Conservation (phyloP, 2,329 filamentous ascomycete species). For the Dactylellina sp. region DNA sequence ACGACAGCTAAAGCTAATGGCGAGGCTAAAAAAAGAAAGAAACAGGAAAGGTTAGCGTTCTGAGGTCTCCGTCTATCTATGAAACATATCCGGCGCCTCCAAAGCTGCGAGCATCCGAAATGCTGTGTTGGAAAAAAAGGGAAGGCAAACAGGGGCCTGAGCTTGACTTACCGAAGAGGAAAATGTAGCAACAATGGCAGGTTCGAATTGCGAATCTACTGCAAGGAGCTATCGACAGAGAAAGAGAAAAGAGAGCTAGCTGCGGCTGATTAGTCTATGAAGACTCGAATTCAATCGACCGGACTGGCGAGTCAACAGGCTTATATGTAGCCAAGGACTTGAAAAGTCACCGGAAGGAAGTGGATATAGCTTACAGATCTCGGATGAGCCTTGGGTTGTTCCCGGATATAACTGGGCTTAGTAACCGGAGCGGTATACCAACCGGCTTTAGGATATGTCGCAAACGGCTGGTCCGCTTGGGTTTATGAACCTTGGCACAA, state of each 20-base stretch:
- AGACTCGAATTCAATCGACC: constrained; percentile 8
- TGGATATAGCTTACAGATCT: constrained; percentile 57
- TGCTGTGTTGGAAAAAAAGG: constrained; percentile 37
- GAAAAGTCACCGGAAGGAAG: constrained; percentile 46
- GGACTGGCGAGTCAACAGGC: constrained; percentile 10
- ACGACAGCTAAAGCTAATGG: constrained; percentile 8
- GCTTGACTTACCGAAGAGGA: constrained; percentile 43
- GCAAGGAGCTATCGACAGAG: constrained; percentile 2
- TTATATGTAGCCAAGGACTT: constrained; percentile 33
- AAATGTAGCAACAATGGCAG: constrained; percentile 14
- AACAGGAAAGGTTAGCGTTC: constrained; percentile 8
- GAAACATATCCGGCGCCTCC: constrained; percentile 12
- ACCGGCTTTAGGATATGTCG: constrained; percentile 56
- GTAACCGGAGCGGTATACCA: constrained; percentile 16
- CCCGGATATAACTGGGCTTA: constrained; percentile 54
- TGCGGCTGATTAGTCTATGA: constrained; percentile 11
- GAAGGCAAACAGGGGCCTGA: constrained; percentile 37
- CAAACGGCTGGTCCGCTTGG: constrained; percentile 56
- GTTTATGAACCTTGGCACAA: constrained; percentile 34
- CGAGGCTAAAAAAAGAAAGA: constrained; percentile 16
- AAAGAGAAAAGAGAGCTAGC: neutral
- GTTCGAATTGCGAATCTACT: constrained; percentile 25
- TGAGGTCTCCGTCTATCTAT: constrained; percentile 29
- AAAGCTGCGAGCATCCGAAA: constrained; percentile 26
- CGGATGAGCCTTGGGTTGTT: constrained; percentile 26